Conservation (phyloP, 805 yeast species). For the Saturnispora gosingensis region DNA sequence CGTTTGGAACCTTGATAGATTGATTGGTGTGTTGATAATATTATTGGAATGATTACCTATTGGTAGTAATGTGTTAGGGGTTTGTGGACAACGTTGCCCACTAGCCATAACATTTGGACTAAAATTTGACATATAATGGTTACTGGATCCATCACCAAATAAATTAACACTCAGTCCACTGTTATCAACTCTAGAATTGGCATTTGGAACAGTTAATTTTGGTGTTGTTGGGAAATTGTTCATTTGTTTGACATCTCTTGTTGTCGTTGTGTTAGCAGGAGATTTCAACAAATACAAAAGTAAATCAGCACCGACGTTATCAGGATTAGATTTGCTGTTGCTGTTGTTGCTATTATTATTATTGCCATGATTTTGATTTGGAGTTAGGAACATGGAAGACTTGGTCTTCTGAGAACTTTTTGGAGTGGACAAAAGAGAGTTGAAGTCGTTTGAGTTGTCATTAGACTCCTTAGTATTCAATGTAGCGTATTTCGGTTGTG, state of each 20-base stretch:
- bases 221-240: constrained; percentile 2
- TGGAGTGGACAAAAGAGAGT: constrained; percentile 25
- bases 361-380: constrained; percentile 24
- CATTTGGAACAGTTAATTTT: constrained; percentile 16
- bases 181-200: constrained; percentile 20
- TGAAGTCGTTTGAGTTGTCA: background rate
- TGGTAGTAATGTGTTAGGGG: constrained; percentile 11
- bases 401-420: constrained; percentile 15
- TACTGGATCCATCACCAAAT: constrained; percentile 23
- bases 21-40: constrained; percentile 13
- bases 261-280: constrained; percentile 34
- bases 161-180: constrained; percentile 11
- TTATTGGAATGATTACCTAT: background rate
- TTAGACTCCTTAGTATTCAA: background rate
- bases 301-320: constrained; percentile 69
- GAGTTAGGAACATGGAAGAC: constrained; percentile 23
- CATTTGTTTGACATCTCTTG: constrained; percentile 11
- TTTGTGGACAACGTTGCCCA: constrained; percentile 10
- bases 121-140: constrained; percentile 15
- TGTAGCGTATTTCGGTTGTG: constrained; percentile 12
- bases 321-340: constrained; percentile 9
- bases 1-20: constrained; percentile 20
- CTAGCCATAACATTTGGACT: constrained; percentile 16
- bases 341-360: background rate
- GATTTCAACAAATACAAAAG: constrained; percentile 77